Evolutionary conservation across 2,329 filamentous ascomycete genomes (phyloP).

Genomic region (Tolypocladium capitatum): DNA sequence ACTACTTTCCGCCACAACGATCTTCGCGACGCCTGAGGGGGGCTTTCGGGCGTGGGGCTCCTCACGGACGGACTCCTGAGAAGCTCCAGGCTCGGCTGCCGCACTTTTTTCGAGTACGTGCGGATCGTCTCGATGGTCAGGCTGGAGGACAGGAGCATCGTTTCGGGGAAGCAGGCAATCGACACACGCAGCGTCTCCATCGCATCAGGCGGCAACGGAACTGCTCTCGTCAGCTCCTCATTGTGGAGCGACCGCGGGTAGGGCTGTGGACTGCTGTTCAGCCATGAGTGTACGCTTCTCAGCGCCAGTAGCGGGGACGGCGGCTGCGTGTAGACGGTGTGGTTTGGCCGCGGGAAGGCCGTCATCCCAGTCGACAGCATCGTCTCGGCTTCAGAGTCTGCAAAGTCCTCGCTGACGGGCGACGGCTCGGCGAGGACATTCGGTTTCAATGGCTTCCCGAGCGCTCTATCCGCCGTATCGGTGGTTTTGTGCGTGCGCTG

Average conservation of each 20-base stretch:
- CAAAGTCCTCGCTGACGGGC: conserved; percentile 2
- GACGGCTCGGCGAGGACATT: conserved; percentile 1
- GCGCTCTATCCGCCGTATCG: not conserved
- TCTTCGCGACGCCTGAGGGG: conserved; percentile 8
- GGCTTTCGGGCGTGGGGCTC: conserved; percentile 7
- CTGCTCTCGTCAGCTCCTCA: conserved; percentile 23
- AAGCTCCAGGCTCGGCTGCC: conserved; percentile 21
- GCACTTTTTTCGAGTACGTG: conserved; percentile 38
- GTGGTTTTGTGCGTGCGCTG: not conserved
- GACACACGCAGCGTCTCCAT: conserved; percentile 41
- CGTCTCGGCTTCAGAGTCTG: conserved; percentile 4
- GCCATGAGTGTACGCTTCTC: conserved; percentile 22
- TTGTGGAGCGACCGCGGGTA: conserved; percentile 14
- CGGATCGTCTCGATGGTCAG: conserved; percentile 46
- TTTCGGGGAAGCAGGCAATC: conserved; percentile 44
- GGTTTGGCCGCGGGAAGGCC: conserved; percentile 6
- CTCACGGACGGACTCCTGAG: conserved; percentile 8
- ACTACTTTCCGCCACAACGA: conserved; percentile 25
- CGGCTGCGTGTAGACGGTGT: conserved; percentile 15
- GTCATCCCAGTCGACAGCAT: conserved; percentile 2
- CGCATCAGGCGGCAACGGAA: conserved; percentile 39
- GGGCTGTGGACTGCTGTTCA: conserved; percentile 17
- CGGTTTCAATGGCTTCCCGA: not conserved
- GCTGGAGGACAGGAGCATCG: conserved; percentile 42
- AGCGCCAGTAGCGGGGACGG: conserved; percentile 21